Base-by-base conservation (phyloP, 257 asterid species). In the Nicotiana attenuata region DNA sequence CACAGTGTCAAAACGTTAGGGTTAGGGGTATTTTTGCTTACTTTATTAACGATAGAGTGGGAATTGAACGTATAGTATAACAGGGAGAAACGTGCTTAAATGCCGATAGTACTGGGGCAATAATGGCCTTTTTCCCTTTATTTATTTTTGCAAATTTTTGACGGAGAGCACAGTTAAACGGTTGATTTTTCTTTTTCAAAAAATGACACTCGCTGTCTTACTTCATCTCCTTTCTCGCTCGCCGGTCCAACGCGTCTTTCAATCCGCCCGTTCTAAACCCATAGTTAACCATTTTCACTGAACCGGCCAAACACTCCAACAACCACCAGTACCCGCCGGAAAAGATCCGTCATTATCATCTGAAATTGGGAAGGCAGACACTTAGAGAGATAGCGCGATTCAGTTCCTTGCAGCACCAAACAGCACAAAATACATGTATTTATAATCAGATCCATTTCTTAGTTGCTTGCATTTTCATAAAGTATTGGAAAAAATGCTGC, bases 401-500 rank as follows among this genome's bases (percentile, higher is more conserved):
- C 3, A 7, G 47, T 38, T 41, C 50, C 50, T 41, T 41, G 50
- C 13, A 41, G 50, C 50, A 9, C 50, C 11, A 41, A 41, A 41
- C 3, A 41, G 50, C 50, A 7, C 13, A 8, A 15, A 52, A 52
- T 52, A 11, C 19, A 52, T 52, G 57, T 52, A 14, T 10, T 71
- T 56, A 65, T 11, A 56, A 6, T 45, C 59, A 83, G 88, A 85
- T 87, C 88, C 81, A 76, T 56, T 28, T 19, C 22, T 1, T n/a
- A 65, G 78, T 29, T 65, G 64, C 76, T 78, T 57, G 71, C 77
- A 80, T 65, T 68, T 47, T 26, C 5, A 59, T n/a, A 53, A 24
- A 41, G 59, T 19, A 60, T 20, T 35, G 65, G 57, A 47, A 71
- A 83, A 84, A 82, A 94, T 95, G 98, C 85, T 95, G 69, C 90